These are phyloP conservation scores for Fusarium anthophilum DNA, from an alignment of 2,329 filamentous ascomycete genomes.

Conservation along the genomic window DNA sequence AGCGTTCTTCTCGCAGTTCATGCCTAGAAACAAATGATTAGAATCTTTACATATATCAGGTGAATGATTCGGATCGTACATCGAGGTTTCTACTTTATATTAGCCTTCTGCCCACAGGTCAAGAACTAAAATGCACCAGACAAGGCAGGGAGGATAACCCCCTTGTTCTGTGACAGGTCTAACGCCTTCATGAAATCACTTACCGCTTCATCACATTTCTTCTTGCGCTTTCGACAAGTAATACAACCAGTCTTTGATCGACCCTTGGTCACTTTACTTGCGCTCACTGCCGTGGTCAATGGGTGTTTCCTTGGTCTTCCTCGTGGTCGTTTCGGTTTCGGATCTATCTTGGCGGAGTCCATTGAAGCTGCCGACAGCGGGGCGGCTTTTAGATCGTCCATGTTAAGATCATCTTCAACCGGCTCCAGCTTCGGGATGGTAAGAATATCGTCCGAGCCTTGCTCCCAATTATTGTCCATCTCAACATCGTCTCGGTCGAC, in stretches of 20 bases:
- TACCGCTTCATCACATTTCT: conserved; percentile 74
- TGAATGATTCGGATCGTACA: conserved; percentile 54
- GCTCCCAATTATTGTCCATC: conserved; percentile 59
- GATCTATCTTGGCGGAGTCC: conserved; percentile 38
- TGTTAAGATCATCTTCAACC: conserved; percentile 63
- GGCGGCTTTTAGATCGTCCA: conserved; percentile 61
- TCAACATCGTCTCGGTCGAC: conserved; percentile 51
- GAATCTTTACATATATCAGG: neutral
- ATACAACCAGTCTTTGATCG: conserved; percentile 75
- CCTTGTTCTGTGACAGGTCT: neutral
- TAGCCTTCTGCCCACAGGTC: neutral
- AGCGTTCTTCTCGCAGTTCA: conserved; percentile 93
- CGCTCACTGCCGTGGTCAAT: conserved; percentile 63
- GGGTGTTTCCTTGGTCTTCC: conserved; percentile 87
- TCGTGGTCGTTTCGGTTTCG: conserved; percentile 71
- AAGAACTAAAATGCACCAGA: neutral
- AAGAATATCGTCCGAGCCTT: conserved; percentile 55
- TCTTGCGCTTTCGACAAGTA: conserved; percentile 74
- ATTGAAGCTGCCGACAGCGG: conserved; percentile 37
- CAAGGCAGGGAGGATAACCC: neutral
- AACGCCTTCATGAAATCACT: neutral
- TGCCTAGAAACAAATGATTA: conserved; percentile 59
- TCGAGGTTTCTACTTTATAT: conserved; percentile 45
- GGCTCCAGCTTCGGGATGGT: conserved; percentile 66
- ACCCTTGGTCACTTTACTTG: conserved; percentile 80